These are phyloP conservation scores for Paraphoma chrysanthemicola DNA, from an alignment of 2,329 filamentous ascomycete species.

Conservation along the genomic window DNA sequence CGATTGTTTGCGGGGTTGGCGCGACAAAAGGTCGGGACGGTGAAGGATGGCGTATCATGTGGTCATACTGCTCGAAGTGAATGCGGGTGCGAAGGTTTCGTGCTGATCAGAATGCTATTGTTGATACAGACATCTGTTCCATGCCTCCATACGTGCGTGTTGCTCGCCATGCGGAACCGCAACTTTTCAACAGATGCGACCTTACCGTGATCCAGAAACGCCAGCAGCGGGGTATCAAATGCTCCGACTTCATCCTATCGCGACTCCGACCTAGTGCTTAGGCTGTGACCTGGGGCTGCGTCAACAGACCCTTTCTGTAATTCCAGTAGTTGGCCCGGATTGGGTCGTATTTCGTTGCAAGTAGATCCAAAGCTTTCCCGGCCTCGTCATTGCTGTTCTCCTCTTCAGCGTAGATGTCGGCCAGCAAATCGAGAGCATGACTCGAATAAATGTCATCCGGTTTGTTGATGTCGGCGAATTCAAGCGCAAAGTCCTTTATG, in stretches of 20 bases:
- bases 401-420: slow-evolving; percentile 67
- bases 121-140: slow-evolving; percentile 10
- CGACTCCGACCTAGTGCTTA: slow-evolving; percentile 16
- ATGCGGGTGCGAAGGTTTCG: slow-evolving; percentile 17
- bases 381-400: slow-evolving; percentile 67
- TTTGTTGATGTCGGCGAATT: slow-evolving; percentile 60
- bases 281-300: slow-evolving; percentile 29
- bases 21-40: slow-evolving; percentile 21
- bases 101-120: slow-evolving; percentile 7
- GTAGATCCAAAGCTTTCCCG: slow-evolving; percentile 70
- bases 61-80: slow-evolving; percentile 10
- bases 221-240: slow-evolving; percentile 35
- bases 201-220: slow-evolving; percentile 3
- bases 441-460: slow-evolving; percentile 64
- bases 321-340: slow-evolving; percentile 93
- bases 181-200: slow-evolving; percentile 7
- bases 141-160: slow-evolving; percentile 1
- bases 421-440: slow-evolving; percentile 73
- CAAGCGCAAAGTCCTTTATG: slow-evolving; percentile 61
- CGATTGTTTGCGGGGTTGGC: slow-evolving; percentile 24
- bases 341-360: slow-evolving; percentile 88
- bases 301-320: slow-evolving; percentile 63
- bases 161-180: slow-evolving; percentile 23
- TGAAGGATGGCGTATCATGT: slow-evolving; percentile 22
- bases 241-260: slow-evolving; percentile 7